These are phyloP conservation scores for Ophidiomyces ophidiicola DNA, from an alignment of 2,329 filamentous ascomycete species.

Conservation along the genomic window DNA sequence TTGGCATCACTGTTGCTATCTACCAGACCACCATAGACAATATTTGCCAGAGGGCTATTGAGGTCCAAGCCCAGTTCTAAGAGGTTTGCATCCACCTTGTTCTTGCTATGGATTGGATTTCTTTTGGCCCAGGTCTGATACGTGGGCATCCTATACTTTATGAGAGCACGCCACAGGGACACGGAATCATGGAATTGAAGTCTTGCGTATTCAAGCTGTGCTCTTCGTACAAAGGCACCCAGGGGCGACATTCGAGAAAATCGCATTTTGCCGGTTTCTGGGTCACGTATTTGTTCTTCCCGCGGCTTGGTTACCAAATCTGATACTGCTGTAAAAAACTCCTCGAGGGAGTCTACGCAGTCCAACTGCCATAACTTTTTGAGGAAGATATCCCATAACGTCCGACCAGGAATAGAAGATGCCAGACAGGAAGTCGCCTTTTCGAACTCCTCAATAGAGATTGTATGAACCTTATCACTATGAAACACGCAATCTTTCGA, in stretches of 20 bases:
- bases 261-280: slow-evolving; percentile 43
- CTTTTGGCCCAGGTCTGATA: slow-evolving; percentile 47
- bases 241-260: slow-evolving; percentile 65
- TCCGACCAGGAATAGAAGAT: slow-evolving; percentile 56
- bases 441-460: slow-evolving; percentile 38
- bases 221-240: slow-evolving; percentile 65
- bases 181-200: slow-evolving; percentile 69
- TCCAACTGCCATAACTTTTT: slow-evolving; percentile 71
- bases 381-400: slow-evolving; percentile 80
- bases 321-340: slow-evolving; percentile 54
- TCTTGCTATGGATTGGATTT: slow-evolving; percentile 35
- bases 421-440: slow-evolving; percentile 33
- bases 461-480: slow-evolving; percentile 24
- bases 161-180: slow-evolving; percentile 70
- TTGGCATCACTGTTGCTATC: slow-evolving; percentile 29
- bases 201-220: slow-evolving; percentile 65
- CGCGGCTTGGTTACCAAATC: slow-evolving; percentile 50
- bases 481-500: neutral
- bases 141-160: slow-evolving; percentile 67
- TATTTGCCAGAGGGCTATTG: slow-evolving; percentile 36
- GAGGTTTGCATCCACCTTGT: slow-evolving; percentile 51
- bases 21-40: slow-evolving; percentile 40
- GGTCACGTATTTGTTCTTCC: slow-evolving; percentile 47
- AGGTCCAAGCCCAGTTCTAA: slow-evolving; percentile 46
- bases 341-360: slow-evolving; percentile 66